Percentiles rank a stretch among this genome's conserved stretches.
These are phyloP conservation scores for Solioccasus polychromus DNA, from an alignment of 768 basidiomycete species.

Conservation along the genomic window DNA sequence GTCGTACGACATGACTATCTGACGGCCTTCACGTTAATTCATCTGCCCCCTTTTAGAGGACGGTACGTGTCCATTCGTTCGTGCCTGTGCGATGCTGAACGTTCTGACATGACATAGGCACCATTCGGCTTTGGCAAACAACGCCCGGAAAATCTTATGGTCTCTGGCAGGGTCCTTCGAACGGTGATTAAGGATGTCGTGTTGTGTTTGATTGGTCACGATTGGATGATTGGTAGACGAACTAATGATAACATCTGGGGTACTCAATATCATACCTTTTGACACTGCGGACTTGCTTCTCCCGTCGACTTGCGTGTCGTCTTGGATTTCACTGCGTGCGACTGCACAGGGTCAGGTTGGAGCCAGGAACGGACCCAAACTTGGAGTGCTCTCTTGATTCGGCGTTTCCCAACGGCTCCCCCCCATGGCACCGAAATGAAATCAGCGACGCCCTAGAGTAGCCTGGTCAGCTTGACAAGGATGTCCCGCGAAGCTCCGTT, in stretches of 20 bases:
- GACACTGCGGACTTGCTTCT: no score
- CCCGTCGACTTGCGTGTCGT: no score
- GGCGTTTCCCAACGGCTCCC: no score
- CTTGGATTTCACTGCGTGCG: no score
- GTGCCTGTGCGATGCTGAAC: constrained; percentile 4
- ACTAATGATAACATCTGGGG: constrained; percentile 15
- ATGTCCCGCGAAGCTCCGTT: neutral
- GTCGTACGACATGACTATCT: constrained; percentile 6
- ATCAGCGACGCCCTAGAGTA: no score
- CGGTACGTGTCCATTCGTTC: constrained; percentile 42
- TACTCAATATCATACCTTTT: constrained; percentile 9
- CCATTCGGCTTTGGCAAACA: constrained; percentile 97
- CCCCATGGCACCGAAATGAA: neutral
- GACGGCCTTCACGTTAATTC: constrained; percentile 6
- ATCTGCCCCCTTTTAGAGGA: constrained; percentile 52
- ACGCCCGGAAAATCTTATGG: constrained; percentile 91
- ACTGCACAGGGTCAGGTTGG: no score
- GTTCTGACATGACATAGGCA: constrained; percentile 49
- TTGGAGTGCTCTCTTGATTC: neutral
- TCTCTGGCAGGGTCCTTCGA: constrained; percentile 72
- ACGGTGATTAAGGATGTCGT: constrained; percentile 32
- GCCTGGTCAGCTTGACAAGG: neutral
- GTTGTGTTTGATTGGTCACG: constrained; percentile 7
- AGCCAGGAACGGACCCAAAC: no score
- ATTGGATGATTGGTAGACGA: constrained; percentile 14